Evolutionary conservation across 176 grass and related monocot genomes (phyloP), one percentile per base, ranked within the genome.

Genomic region (Neostapfia colusana): DNA sequence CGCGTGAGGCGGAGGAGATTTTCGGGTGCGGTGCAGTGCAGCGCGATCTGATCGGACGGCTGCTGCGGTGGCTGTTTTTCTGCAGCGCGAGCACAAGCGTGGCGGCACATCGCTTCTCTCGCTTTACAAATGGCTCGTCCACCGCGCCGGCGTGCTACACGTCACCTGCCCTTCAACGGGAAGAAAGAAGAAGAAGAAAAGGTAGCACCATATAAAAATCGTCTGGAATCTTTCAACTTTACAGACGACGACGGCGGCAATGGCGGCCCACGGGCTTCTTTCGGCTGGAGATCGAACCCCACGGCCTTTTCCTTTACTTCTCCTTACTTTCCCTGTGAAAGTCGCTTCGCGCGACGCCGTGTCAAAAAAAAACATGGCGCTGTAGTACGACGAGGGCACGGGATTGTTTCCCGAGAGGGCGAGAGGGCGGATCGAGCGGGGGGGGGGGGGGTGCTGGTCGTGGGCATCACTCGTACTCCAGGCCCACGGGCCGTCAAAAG

Each of bases 271-370:
- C 51, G 72, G 63, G 31, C 10, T 62, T 62, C 54, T 83, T 83
- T 41, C 42, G 10, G 53, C 21, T n/a, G 34, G 10, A 38, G 51
- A 38, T 49, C 6, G 15, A 18, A 43, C 63, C 44, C 44, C 60
- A 62, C 41, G 7, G 1, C 41, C 26, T 12, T 65, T 49, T 16
- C 10, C 31, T 36, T 40, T 74, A 10, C 0, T 11, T 18, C 15
- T 35, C 26, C n/a, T n/a, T n/a, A n/a, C 16, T 67, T 80, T 59
- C 20, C 18, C n/a, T n/a, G n/a, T 58, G n/a, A 50, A 76, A 83
- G 72, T 38, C 27, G 8, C 72, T 58, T 83, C 16, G n/a, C 8
- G 41, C 50, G 4, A 18, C 21, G 26, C 20, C 17, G 26, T 3
- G 0, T 75, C 7, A 17, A 3, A n/a, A n/a, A n/a, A n/a, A n/a